Evolutionary conservation across 176 grass and related monocot species (phyloP), one percentile per base, ranked within the genome.

Genomic region (Avena sativa): DNA sequence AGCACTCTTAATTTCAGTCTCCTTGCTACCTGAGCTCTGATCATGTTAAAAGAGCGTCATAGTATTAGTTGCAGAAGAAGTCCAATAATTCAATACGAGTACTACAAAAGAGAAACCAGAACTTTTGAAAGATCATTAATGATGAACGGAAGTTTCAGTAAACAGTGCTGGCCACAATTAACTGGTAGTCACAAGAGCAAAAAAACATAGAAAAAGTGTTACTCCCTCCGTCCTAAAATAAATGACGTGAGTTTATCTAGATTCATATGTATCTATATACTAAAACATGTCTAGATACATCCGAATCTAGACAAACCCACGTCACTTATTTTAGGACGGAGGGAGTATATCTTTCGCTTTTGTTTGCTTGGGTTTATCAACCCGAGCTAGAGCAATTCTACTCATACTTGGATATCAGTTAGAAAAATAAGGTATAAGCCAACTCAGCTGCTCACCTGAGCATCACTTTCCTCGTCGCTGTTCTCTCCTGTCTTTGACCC

Each of bases 11-110:
- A 94, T 91, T 88, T 93, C 92, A 68, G 77, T 81, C 85, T 92
- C 92, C 62, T 96, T 96, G 89, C 84, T 87, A 67, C 83, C 85
- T 71, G 84, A 94, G 83, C 91, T 96, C 97, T 99, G 90, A 61
- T 84, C 63, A 87, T 80, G 79, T 23, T 17, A 78, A 79, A 74
- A 72, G 40, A 85, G 4, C 20, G 1, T 9, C 19, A 11, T 9
- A 58, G 20, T 68, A 74, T 72, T 85, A 87, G 25, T 19, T 83
- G 40, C 30, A 71, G 26, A 28, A 8, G 20, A 86, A 66, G 23
- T 52, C 20, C 25, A 69, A 79, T 50, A 66, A 78, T 38, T 47
- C 79, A 87, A 67, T 61, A 19, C 28, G 28, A 28, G 28, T 28
- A 28, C 28, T 28, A 28, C 21, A 76, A 76, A 79, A 58, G 6